Base-by-base conservation (phyloP, 2,329 filamentous ascomycete genomes). In the Beauveria scarabaeidicola region DNA sequence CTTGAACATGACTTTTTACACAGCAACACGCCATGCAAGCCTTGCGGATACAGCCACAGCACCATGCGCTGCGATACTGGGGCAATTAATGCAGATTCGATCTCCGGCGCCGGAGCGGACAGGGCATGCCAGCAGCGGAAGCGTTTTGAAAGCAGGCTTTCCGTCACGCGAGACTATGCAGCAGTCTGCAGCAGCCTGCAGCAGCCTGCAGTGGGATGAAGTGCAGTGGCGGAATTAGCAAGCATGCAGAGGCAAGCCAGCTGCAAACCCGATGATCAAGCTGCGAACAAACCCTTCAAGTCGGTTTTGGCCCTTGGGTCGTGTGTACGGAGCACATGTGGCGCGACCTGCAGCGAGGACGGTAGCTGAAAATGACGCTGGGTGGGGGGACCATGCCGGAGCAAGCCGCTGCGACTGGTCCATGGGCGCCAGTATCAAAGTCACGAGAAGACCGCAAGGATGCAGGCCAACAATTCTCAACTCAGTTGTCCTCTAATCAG, bases 291-390 rank as follows among this genome's bases (percentile, higher is more conserved):
- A 58, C 44, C 21, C n/a, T 38, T 36, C 23, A 43, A n/a, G 52
- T 36, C 23, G 10, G 36, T n/a, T 23, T 48, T 29, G n/a, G n/a
- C n/a, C n/a, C n/a, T n/a, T n/a, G 17, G 21, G 36, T 46, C 48
- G 56, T 52, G 50, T 59, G 41, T 47, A 32, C 44, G 32, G 32
- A 36, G 32, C 13, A 13, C 32, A 5, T 36, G 44, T 60, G 58
- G 52, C 52, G 52, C 59, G 46, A 60, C 52, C 27, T 60, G 59
- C 59, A 60, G 52, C 15, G 52, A 60, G 50, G 46, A 56, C 17
- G 19, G 36, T 51, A 60, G 59, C 59, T 60, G 59, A 60, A 60
- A 56, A 55, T 53, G 57, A 53, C 48, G 57, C 27, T 36, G 57
- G 27, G 57, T 58, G 56, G 56, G 27, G 56, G 15, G 25, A 25